These are phyloP conservation scores for Simplicillium aogashimaense DNA, from an alignment of 2,329 filamentous ascomycete genomes.

Conservation along the genomic window DNA sequence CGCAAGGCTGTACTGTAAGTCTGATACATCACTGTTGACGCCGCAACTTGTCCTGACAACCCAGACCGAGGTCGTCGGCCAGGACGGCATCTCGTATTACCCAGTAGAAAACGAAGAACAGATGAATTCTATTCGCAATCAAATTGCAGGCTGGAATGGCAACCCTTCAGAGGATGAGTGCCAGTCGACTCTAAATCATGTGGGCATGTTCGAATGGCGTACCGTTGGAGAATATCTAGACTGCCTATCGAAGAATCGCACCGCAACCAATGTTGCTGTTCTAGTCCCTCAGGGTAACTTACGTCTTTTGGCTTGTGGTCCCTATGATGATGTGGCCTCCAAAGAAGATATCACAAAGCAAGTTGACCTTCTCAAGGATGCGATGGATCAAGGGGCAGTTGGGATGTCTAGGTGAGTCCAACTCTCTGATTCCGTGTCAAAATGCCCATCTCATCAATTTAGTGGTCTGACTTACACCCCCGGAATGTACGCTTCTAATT, in stretches of 20 bases:
- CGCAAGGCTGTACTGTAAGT: slow-evolving; percentile 14
- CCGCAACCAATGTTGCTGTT: slow-evolving; percentile 14
- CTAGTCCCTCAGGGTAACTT: slow-evolving; percentile 14
- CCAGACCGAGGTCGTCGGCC: slow-evolving; percentile 14
- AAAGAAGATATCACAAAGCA: slow-evolving; percentile 11
- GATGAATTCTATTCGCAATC: slow-evolving; percentile 11
- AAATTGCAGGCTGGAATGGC: slow-evolving; percentile 15
- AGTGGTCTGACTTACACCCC: slow-evolving; percentile 15
- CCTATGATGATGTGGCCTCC: slow-evolving; percentile 11
- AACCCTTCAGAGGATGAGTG: slow-evolving; percentile 14
- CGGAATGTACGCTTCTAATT: slow-evolving; percentile 16
- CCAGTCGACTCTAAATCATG: slow-evolving; percentile 6
- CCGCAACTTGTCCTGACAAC: not conserved
- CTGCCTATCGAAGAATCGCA: slow-evolving; percentile 12
- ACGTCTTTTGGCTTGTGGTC: slow-evolving; percentile 13
- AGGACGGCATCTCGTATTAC: slow-evolving; percentile 14
- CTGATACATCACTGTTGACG: not conserved
- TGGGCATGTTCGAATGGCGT: slow-evolving; percentile 13
- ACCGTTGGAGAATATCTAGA: slow-evolving; percentile 13
- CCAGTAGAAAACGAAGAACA: slow-evolving; percentile 10
- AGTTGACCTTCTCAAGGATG: slow-evolving; percentile 10
- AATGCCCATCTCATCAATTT: not conserved
- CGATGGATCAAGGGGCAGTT: slow-evolving; percentile 12
- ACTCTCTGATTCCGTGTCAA: not conserved
- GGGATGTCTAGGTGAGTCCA: slow-evolving; percentile 13